A percentile compares a stretch with the other conserved stretches of the same genome.
Conservation (phyloP, 1,139 yeast genomes). For the Yamadazyma conglobata region DNA sequence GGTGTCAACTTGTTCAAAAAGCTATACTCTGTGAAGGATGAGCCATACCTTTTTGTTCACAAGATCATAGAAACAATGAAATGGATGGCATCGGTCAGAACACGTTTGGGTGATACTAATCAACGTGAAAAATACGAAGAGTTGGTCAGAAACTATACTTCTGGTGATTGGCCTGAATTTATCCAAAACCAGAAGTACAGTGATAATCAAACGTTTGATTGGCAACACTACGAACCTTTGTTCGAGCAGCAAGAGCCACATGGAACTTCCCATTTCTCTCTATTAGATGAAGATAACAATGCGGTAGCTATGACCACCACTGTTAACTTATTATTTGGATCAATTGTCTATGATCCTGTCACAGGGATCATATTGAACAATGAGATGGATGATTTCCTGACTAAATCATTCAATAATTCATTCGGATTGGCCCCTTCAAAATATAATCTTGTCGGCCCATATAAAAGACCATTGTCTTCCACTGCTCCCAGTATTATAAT, state of each 20-base stretch:
- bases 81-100: slow-evolving; percentile 85
- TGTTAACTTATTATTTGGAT: slow-evolving; percentile 81
- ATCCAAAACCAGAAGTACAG: slow-evolving; percentile 42
- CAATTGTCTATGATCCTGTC: slow-evolving; percentile 69
- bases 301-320: slow-evolving; percentile 90
- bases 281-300: slow-evolving; percentile 66
- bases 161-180: slow-evolving; percentile 51
- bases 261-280: slow-evolving; percentile 85
- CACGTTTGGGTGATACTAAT: slow-evolving; percentile 69
- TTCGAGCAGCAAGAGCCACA: slow-evolving; percentile 73
- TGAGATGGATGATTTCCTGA: slow-evolving; percentile 95
- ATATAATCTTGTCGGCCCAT: slow-evolving; percentile 72
- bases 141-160: slow-evolving; percentile 29
- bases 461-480: slow-evolving; percentile 81
- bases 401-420: slow-evolving; percentile 65
- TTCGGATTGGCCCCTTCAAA: slow-evolving; percentile 79
- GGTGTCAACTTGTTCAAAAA: slow-evolving; percentile 64
- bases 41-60: slow-evolving; percentile 50
- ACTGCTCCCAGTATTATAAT: slow-evolving; percentile 72
- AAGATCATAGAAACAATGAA: slow-evolving; percentile 82
- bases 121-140: slow-evolving; percentile 15
- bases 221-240: slow-evolving; percentile 75
- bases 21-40: slow-evolving; percentile 21
- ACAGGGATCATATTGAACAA: slow-evolving; percentile 86
- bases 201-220: slow-evolving; percentile 55